Percentiles rank a stretch among this genome's conserved stretches.
These are phyloP conservation scores for Galerina sulciceps DNA, from an alignment of 768 basidiomycete species.

Conservation along the genomic window DNA sequence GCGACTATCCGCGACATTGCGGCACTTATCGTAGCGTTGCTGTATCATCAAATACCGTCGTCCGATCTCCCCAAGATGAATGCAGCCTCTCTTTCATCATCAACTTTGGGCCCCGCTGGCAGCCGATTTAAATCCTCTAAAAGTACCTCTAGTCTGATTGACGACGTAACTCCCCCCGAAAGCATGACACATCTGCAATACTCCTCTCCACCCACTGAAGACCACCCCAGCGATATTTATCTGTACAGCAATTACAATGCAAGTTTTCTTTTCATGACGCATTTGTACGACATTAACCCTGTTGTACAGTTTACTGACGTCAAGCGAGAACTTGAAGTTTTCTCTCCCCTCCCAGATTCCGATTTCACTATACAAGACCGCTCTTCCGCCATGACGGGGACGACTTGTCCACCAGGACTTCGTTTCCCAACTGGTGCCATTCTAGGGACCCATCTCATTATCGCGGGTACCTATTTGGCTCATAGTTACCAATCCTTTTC, in stretches of 20 bases:
- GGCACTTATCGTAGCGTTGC: constrained; percentile 96
- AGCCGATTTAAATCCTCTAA: constrained; percentile 60
- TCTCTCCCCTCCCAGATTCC: constrained; percentile 77
- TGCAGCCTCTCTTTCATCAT: constrained; percentile 41
- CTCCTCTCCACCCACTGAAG: constrained; percentile 70
- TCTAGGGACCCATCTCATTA: constrained; percentile 87
- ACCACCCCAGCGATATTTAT: constrained; percentile 85
- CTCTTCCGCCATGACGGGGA: constrained; percentile 79
- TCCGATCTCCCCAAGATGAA: constrained; percentile 74
- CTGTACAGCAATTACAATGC: constrained; percentile 98
- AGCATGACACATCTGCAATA: constrained; percentile 76
- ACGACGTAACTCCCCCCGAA: constrained; percentile 61
- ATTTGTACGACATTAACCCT: constrained; percentile 1
- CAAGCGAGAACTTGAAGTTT: constrained; percentile 91
- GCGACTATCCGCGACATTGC: constrained; percentile 89
- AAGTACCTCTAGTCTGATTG: constrained; percentile 33
- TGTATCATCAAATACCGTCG: constrained; percentile 69
- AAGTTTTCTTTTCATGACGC: constrained; percentile 27
- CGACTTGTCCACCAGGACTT: constrained; percentile 89
- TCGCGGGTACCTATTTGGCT: constrained; percentile 95
- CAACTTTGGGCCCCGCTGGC: constrained; percentile 58
- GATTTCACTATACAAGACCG: constrained; percentile 82
- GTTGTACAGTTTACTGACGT: constrained; percentile 84
- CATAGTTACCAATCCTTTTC: constrained; percentile 94
- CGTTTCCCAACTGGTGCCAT: constrained; percentile 96